These are phyloP conservation scores for Cajanus cajan DNA, from an alignment of 306 rosid genomes.

Conservation along the genomic window DNA sequence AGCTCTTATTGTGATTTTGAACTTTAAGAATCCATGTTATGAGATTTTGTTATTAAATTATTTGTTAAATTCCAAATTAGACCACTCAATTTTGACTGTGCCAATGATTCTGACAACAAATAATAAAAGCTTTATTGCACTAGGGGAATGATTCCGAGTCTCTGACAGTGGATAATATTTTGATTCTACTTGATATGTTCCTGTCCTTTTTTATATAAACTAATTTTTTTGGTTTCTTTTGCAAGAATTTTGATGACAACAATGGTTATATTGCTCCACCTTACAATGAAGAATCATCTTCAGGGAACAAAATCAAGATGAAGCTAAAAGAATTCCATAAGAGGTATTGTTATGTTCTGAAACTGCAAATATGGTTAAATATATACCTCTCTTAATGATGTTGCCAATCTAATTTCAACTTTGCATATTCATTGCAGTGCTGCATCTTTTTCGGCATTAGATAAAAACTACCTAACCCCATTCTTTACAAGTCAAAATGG, in stretches of 20 bases:
- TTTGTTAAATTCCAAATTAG: conserved; percentile 22
- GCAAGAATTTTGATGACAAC: conserved; percentile 55
- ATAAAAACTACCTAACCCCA: conserved; percentile 92
- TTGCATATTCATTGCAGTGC: conserved; percentile 57
- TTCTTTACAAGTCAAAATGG: conserved; percentile 95
- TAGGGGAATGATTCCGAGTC: no score
- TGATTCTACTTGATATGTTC: background rate
- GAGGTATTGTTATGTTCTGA: conserved; percentile 49
- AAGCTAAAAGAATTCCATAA: conserved; percentile 87
- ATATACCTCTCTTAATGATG: background rate
- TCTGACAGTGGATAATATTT: background rate
- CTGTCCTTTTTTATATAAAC: conserved; percentile 2
- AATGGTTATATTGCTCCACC: conserved; percentile 80
- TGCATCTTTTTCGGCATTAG: conserved; percentile 79
- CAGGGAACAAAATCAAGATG: conserved; percentile 90
- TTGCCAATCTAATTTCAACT: conserved; percentile 14
- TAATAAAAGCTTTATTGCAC: no score
- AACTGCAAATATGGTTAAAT: conserved; percentile 9
- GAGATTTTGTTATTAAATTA: conserved; percentile 7
- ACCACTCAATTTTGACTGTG: background rate
- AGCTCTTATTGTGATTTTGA: background rate
- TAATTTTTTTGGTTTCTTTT: conserved; percentile 26
- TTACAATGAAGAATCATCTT: conserved; percentile 66
- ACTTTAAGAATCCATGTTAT: conserved; percentile 20
- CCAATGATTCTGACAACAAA: background rate